Evolutionary conservation across 176 grass and related monocot species (phyloP).

Genomic region (Rhynchospora tenuis): DNA sequence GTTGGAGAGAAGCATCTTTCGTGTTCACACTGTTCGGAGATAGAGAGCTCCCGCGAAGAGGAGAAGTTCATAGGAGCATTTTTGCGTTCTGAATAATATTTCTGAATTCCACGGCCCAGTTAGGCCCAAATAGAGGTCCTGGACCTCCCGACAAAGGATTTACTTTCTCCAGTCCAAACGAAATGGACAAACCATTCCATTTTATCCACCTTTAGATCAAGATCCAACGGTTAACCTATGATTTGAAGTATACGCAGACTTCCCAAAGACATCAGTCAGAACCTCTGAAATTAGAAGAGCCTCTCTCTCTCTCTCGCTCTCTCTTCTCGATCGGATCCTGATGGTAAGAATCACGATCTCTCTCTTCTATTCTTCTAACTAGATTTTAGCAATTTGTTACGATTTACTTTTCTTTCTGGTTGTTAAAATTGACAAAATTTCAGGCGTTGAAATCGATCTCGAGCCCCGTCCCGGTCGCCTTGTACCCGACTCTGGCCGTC

Average conservation of each 20-base stretch:
- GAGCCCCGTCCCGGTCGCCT: slow-evolving; percentile 78
- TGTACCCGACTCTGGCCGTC: slow-evolving; percentile 73
- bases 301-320: not conserved
- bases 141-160: not conserved
- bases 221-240: not conserved
- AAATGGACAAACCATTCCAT: not conserved
- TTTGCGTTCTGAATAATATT: too few species aligned
- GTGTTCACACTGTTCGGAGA: too few species aligned
- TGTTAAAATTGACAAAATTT: slow-evolving; percentile 6
- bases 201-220: not conserved
- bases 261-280: not conserved
- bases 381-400: not conserved
- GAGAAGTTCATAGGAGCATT: too few species aligned
- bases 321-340: slow-evolving; percentile 13
- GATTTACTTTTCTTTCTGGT: not conserved
- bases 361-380: not conserved
- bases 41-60: too few species aligned
- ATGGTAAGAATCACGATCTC: slow-evolving; percentile 3
- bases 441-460: slow-evolving; percentile 84
- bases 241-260: not conserved
- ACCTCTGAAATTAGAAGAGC: not conserved
- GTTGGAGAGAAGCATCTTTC: too few species aligned
- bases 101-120: not conserved
- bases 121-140: not conserved
- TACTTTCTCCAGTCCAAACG: not conserved